Conservation (phyloP, 768 basidiomycete genomes). For the Mrakia hoshinonis region DNA sequence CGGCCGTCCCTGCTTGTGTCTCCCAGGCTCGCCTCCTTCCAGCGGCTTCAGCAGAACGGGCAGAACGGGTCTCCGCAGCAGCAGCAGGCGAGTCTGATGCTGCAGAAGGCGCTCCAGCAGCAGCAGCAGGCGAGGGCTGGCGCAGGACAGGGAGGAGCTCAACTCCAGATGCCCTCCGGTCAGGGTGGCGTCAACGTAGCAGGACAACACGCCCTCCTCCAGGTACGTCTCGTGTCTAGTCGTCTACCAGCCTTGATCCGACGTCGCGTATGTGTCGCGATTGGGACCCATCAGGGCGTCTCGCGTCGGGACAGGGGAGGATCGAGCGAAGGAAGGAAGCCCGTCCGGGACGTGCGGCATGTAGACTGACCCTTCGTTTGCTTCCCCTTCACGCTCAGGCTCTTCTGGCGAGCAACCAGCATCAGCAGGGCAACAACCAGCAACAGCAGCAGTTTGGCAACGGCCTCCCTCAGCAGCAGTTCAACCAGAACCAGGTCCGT, state of each 20-base stretch:
- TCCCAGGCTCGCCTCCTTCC: constrained; percentile 2
- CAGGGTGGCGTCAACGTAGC: neutral
- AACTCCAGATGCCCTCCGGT: constrained; percentile 1
- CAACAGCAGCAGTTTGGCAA: neutral
- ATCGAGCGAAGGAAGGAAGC: neutral
- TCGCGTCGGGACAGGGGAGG: neutral
- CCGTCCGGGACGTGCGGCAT: neutral
- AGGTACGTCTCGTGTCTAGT: neutral
- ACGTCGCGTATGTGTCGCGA: no score
- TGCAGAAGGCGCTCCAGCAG: neutral
- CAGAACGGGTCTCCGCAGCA: neutral
- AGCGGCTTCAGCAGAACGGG: neutral
- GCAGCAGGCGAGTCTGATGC: neutral
- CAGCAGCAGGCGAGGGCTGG: neutral
- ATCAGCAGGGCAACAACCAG: neutral
- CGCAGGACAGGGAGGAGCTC: neutral
- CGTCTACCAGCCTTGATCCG: neutral
- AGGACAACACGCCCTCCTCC: constrained; percentile 1
- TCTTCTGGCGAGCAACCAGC: constrained; percentile 9
- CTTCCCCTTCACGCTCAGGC: neutral
- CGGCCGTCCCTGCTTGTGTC: neutral
- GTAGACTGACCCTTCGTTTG: neutral
- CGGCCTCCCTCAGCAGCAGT: neutral
- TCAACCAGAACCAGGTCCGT: neutral
- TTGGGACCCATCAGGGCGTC: neutral